Evolutionary conservation across 2,329 filamentous ascomycete genomes (phyloP), one percentile per base, ranked within the genome.

Genomic region (Iodosphaeria phyllophila): DNA sequence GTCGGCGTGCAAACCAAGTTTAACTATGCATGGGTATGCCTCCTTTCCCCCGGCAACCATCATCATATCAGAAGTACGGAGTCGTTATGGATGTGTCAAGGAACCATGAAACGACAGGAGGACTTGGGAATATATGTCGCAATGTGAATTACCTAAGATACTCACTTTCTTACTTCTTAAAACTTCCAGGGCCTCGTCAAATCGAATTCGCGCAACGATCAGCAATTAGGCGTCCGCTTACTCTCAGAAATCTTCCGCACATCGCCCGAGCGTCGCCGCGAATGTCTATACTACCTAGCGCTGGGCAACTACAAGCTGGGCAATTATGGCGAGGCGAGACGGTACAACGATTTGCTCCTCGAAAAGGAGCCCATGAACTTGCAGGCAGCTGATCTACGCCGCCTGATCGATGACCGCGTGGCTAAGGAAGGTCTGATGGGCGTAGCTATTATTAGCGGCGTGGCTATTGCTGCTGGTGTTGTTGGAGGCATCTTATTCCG

Each of bases 1-100:
- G 86, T 92, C 32, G 84, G 86, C 31, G 69, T 98, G 20, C 89
- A 98, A 53, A 98, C 89, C 32, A 95, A 95, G 50, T 98, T 98
- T 68, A 98, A 98, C 70, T 95, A 86, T 51, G 86, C 89, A 46
- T 98, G 89, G 89, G 83, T 92, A 68, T 29, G 60, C 38, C 18
- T 18, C 13, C 27, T 23, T 14, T 24, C 13, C 27, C 22, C 19
- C 21, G 16, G 15, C n/a, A 4, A 20, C n/a, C n/a, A n/a, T n/a
- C n/a, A n/a, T n/a, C n/a, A 13, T 5, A 24, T 16, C 14, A 17
- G 9, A 16, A 24, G 9, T 13, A 7, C 6, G 7, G 6, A 22
- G 20, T 12, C 20, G 20, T 22, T 7, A 11, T 13, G n/a, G 13
- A 22, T 13, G 13, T 16, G 14, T 3, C 22, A 17, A 4, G n/a